phyloP scores from a whole-genome alignment of 768 basidiomycete genomes.

The Aureoboletus auriporus region DNA sequence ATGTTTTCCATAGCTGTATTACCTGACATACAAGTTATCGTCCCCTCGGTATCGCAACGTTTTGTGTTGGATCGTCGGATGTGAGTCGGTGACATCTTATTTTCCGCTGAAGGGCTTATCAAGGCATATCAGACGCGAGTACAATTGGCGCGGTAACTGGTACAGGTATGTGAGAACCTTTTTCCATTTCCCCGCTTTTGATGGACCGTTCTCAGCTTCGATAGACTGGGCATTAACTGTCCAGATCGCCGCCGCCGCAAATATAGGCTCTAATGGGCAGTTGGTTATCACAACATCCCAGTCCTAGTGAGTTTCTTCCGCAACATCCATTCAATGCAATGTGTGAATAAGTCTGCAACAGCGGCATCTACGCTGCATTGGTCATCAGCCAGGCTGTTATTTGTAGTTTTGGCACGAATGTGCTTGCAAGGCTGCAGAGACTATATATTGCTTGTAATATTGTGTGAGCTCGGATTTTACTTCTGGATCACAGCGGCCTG shows the following conservation, averaged over 20 bases:
- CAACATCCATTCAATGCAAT: slow-evolving; percentile 29
- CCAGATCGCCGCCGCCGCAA: slow-evolving; percentile 60
- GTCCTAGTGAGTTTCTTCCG: slow-evolving; percentile 42
- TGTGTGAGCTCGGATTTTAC: slow-evolving; percentile 18
- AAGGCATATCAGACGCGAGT: slow-evolving; percentile 36
- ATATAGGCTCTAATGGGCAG: slow-evolving; percentile 41
- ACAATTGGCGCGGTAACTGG: slow-evolving; percentile 46
- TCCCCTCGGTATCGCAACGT: slow-evolving; percentile 52
- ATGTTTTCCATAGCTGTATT: slow-evolving; percentile 43
- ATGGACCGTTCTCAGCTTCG: slow-evolving; percentile 36
- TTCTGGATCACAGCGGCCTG: not conserved
- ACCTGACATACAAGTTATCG: slow-evolving; percentile 57
- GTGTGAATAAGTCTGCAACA: slow-evolving; percentile 34
- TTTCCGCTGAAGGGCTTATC: not conserved
- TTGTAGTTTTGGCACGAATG: slow-evolving; percentile 59
- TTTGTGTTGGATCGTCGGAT: slow-evolving; percentile 67
- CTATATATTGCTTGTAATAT: slow-evolving; percentile 41
- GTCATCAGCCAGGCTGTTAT: slow-evolving; percentile 56
- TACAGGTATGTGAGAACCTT: slow-evolving; percentile 21
- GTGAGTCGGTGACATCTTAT: slow-evolving; percentile 30
- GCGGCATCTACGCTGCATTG: slow-evolving; percentile 60
- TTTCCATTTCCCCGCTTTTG: not conserved
- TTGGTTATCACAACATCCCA: slow-evolving; percentile 33
- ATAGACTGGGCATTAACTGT: slow-evolving; percentile 63
- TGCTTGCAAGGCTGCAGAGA: slow-evolving; percentile 66